phyloP scores from a whole-genome alignment of 176 grass and related monocot genomes.

The Bolboschoenus planiculmis region DNA sequence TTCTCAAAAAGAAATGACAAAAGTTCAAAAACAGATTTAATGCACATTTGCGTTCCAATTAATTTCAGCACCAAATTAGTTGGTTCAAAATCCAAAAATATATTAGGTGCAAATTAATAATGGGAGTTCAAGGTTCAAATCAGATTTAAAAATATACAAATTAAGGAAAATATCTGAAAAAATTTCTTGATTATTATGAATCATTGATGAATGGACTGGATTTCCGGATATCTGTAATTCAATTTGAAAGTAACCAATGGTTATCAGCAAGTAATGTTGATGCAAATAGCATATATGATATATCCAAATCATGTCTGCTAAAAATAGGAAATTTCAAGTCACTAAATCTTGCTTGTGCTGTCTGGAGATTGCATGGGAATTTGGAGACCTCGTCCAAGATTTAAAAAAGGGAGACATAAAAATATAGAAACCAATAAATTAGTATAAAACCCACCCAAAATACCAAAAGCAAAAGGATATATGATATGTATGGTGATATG shows the following conservation, averaged over 20 bases:
- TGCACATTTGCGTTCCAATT: not conserved
- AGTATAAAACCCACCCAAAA: not conserved
- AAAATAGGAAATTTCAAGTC: not conserved
- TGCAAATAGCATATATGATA: not conserved
- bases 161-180: not conserved
- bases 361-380: slow-evolving; percentile 10
- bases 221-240: not conserved
- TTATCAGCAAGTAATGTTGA: not conserved
- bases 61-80: not conserved
- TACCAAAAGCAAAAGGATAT: not conserved
- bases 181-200: not conserved
- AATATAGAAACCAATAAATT: not conserved
- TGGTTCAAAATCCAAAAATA: not conserved
- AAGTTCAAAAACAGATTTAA: not conserved
- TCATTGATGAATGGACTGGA: not conserved
- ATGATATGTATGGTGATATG: not conserved
- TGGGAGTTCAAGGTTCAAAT: not conserved
- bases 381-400: slow-evolving; percentile 8
- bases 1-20: too few species aligned
- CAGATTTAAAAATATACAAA: not conserved
- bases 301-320: not conserved
- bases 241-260: not conserved
- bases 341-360: slow-evolving; percentile 6
- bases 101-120: not conserved
- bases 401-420: slow-evolving; percentile 1